Percentiles rank a stretch among this genome's conserved stretches.
These are phyloP conservation scores for Mediolabrus comicus DNA, from an alignment of 108 stramenopile species.

Conservation along the genomic window DNA sequence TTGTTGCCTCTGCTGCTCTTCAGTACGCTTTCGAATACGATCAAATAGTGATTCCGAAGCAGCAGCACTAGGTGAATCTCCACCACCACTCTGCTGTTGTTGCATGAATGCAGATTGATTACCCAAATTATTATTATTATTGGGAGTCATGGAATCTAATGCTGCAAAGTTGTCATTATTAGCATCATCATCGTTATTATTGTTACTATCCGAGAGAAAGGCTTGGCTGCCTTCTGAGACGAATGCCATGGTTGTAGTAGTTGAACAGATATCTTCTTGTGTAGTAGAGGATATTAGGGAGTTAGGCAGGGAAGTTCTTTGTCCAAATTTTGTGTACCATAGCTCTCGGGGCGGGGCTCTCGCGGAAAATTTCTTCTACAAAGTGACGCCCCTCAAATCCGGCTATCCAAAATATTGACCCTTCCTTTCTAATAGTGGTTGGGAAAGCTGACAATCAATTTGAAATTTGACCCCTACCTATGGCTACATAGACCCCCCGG, in stretches of 20 bases:
- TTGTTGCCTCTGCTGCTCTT: conserved; percentile 16
- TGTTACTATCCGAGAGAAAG: conserved; percentile 11
- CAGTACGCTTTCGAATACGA: conserved; percentile 30
- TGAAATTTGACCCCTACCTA: no score
- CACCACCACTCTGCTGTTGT: not conserved
- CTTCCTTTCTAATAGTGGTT: no score
- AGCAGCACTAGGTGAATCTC: no score
- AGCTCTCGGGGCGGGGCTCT: no score
- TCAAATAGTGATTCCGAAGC: conserved; percentile 42
- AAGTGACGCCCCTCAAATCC: no score
- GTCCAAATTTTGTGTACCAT: no score
- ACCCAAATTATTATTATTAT: not conserved
- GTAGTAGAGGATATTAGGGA: no score
- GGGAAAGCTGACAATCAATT: no score
- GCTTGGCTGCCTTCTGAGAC: conserved; percentile 7
- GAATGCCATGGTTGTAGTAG: not conserved
- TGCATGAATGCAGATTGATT: not conserved
- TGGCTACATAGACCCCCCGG: no score
- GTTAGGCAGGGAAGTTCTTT: no score
- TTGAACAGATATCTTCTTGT: not conserved
- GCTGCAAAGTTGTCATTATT: conserved; percentile 15
- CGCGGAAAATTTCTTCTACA: no score
- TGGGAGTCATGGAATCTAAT: conserved; percentile 29
- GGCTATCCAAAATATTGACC: no score
- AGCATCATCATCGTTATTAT: conserved; percentile 11